These are phyloP conservation scores for Russula vinacea DNA, from an alignment of 768 basidiomycete species.

Conservation along the genomic window DNA sequence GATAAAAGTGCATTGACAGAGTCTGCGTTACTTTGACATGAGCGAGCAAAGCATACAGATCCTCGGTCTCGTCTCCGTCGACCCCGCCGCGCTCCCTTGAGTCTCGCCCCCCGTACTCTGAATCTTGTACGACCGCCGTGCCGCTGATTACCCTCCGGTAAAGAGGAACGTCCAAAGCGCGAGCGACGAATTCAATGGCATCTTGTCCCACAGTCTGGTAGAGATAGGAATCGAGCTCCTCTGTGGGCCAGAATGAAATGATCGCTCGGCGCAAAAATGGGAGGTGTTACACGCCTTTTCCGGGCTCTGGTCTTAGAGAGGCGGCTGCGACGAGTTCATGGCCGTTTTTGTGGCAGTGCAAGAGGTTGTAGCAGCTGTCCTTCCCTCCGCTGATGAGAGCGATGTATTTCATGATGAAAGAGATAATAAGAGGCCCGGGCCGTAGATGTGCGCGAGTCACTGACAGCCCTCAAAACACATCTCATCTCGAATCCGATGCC, in stretches of 20 bases:
- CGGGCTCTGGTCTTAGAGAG: constrained; percentile 76
- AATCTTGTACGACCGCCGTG: constrained; percentile 70
- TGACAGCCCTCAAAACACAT: background rate
- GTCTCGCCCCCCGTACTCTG: constrained; percentile 78
- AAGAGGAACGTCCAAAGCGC: constrained; percentile 81
- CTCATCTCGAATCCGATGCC: constrained; percentile 57
- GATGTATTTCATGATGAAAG: constrained; percentile 75
- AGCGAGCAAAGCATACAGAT: constrained; percentile 69
- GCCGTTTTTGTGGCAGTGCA: constrained; percentile 82
- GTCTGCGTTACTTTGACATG: constrained; percentile 62
- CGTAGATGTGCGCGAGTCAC: background rate
- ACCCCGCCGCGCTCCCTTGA: constrained; percentile 48
- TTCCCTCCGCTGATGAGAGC: constrained; percentile 96
- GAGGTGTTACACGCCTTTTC: constrained; percentile 62
- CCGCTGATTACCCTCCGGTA: constrained; percentile 81
- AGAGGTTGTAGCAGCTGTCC: constrained; percentile 93
- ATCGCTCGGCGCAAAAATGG: constrained; percentile 28
- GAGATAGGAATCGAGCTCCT: constrained; percentile 97
- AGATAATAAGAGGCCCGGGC: constrained; percentile 13
- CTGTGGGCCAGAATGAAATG: constrained; percentile 43
- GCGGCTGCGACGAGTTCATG: constrained; percentile 88
- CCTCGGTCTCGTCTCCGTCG: constrained; percentile 92
- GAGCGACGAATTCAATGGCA: constrained; percentile 81
- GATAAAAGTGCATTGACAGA: background rate
- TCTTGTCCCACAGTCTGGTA: constrained; percentile 99